Evolutionary conservation across 345 rosid genomes (phyloP).

Genomic region (Carallia pectinifolia): DNA sequence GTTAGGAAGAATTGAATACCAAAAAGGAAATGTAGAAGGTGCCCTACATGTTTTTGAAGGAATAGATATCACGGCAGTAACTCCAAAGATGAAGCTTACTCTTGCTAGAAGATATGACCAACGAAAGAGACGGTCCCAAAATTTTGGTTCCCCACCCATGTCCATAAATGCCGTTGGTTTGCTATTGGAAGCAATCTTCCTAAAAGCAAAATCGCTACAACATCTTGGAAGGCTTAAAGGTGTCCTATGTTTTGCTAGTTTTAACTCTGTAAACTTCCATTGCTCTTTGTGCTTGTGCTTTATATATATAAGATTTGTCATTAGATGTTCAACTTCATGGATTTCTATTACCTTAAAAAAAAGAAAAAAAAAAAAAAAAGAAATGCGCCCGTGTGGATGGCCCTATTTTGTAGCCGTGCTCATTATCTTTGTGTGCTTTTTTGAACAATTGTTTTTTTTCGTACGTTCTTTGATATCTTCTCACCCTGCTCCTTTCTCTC

Average conservation of each 20-base stretch:
- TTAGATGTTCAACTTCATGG: too few relatives aligned
- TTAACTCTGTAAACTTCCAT: too few relatives aligned
- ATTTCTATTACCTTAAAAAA: too few relatives aligned
- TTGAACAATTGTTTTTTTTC: too few relatives aligned
- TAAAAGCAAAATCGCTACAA: slow-evolving; percentile 65
- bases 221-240: slow-evolving; percentile 62
- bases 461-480: too few relatives aligned
- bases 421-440: too few relatives aligned
- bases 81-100: slow-evolving; percentile 50
- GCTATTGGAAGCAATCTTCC: slow-evolving; percentile 64
- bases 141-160: slow-evolving; percentile 43
- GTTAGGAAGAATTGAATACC: slow-evolving; percentile 70
- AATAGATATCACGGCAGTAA: slow-evolving; percentile 53
- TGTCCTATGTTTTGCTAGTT: slow-evolving; percentile 15
- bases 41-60: slow-evolving; percentile 79
- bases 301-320: too few relatives aligned
- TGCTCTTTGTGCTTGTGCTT: too few relatives aligned
- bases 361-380: too few relatives aligned
- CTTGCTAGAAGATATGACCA: slow-evolving; percentile 49
- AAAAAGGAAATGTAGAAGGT: slow-evolving; percentile 62
- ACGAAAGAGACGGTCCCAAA: slow-evolving; percentile 41
- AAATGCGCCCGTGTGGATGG: too few relatives aligned
- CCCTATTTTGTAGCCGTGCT: too few relatives aligned
- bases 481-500: too few relatives aligned
- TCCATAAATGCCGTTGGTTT: slow-evolving; percentile 64